These are phyloP conservation scores for Cyclocybe aegerita DNA, from an alignment of 768 basidiomycete species.

Conservation along the genomic window DNA sequence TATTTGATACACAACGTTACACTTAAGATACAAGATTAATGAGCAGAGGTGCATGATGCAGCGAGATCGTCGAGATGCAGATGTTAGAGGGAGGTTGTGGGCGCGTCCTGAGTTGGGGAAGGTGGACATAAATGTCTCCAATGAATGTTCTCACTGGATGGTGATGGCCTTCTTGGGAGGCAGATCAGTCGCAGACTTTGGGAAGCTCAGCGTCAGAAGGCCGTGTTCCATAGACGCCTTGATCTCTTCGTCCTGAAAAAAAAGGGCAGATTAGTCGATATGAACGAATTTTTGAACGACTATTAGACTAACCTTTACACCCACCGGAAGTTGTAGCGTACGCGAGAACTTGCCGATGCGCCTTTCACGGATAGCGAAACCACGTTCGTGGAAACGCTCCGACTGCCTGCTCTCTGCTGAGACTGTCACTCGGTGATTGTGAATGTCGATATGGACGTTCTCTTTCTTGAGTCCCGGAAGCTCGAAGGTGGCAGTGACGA, in stretches of 20 bases:
- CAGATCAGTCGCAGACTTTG: slow-evolving; percentile 40
- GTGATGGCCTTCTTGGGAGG: slow-evolving; percentile 31
- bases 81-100: too few species aligned
- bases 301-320: slow-evolving; percentile 45
- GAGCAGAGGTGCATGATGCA: too few species aligned
- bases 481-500: slow-evolving; percentile 60
- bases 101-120: too few species aligned
- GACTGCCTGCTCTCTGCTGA: slow-evolving; percentile 47
- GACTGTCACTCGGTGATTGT: slow-evolving; percentile 49
- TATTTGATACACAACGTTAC: too few species aligned
- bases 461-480: slow-evolving; percentile 57
- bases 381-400: slow-evolving; percentile 34
- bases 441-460: slow-evolving; percentile 53
- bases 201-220: slow-evolving; percentile 51
- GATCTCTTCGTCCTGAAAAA: slow-evolving; percentile 22
- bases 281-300: background rate
- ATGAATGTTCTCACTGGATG: slow-evolving; percentile 10
- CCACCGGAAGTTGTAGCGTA: slow-evolving; percentile 50
- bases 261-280: slow-evolving; percentile 22
- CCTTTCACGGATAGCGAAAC: slow-evolving; percentile 51
- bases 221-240: slow-evolving; percentile 51
- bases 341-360: slow-evolving; percentile 46
- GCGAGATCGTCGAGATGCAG: too few species aligned
- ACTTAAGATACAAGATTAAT: too few species aligned
- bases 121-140: too few species aligned